Conservation (phyloP, 164 flowering plant genomes). For the Paratinospora sagittata region DNA sequence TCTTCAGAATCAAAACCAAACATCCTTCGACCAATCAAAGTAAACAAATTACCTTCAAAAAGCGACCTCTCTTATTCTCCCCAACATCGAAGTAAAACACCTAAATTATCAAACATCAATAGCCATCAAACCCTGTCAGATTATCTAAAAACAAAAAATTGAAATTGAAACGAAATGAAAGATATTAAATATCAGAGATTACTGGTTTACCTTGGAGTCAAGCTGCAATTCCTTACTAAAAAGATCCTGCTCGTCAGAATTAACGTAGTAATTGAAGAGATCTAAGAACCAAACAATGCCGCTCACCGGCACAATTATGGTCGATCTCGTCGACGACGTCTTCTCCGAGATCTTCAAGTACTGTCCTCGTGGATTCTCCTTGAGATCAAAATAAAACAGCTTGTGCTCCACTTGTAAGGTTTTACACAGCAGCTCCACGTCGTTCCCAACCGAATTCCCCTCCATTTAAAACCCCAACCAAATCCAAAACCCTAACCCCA, state of each 20-base stretch:
- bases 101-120: conserved; percentile 25
- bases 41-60: conserved; percentile 57
- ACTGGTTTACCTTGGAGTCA: conserved; percentile 54
- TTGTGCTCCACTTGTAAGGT: conserved; percentile 98
- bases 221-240: conserved; percentile 97
- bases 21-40: neutral
- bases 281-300: conserved; percentile 94
- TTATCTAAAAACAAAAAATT: no score
- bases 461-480: no score
- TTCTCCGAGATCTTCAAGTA: conserved; percentile 96
- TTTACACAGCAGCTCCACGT: conserved; percentile 81
- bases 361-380: conserved; percentile 95
- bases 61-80: conserved; percentile 93
- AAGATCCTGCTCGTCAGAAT: conserved; percentile 63
- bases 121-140: neutral
- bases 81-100: conserved; percentile 96
- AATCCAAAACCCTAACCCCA: conserved; percentile 8
- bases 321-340: conserved; percentile 90
- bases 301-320: conserved; percentile 81
- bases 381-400: conserved; percentile 94
- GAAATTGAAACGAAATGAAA: neutral
- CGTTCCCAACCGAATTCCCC: conserved; percentile 63
- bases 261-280: conserved; percentile 91
- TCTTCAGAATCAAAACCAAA: neutral
- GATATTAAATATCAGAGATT: conserved; percentile 1